Percentiles rank a stretch among this genome's conserved stretches.
phyloP scores from a whole-genome alignment of 1,284 basidiomycete species.

The Rhodotorula sp. region DNA sequence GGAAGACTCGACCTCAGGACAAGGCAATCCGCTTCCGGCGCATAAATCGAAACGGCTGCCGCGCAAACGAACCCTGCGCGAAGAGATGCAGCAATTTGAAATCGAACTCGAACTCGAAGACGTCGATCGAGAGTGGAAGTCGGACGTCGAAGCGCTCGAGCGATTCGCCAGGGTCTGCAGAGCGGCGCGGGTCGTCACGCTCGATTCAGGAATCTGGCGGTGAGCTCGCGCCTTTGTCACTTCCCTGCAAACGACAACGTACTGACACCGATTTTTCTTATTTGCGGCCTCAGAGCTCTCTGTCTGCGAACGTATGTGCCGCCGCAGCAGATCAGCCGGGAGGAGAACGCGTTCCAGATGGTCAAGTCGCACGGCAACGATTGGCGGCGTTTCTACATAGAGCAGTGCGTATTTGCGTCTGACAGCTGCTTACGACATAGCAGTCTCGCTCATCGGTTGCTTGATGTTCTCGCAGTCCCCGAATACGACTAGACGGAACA shows the following conservation, averaged over 20 bases:
- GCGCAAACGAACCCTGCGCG: conserved; percentile 19
- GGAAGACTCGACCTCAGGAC: neutral
- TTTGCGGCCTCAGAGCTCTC: neutral
- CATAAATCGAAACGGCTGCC: neutral
- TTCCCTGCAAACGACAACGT: neutral
- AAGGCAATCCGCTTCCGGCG: neutral
- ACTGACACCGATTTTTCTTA: too few relatives aligned
- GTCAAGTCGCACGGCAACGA: conserved; percentile 36
- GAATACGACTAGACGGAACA: conserved; percentile 41
- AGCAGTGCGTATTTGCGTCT: conserved; percentile 31
- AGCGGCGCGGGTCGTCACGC: conserved; percentile 32
- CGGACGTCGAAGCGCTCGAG: conserved; percentile 39
- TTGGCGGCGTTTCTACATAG: conserved; percentile 43
- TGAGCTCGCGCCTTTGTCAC: neutral
- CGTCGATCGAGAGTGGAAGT: conserved; percentile 26
- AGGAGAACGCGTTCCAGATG: conserved; percentile 13
- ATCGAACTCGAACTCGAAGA: conserved; percentile 22
- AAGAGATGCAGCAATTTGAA: conserved; percentile 29
- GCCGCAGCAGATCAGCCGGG: conserved; percentile 37
- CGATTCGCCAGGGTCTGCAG: conserved; percentile 32
- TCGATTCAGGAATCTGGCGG: conserved; percentile 38
- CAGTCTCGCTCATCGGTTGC: neutral
- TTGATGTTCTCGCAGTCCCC: conserved; percentile 19
- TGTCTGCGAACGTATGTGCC: conserved; percentile 36
- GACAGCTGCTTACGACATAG: neutral